Evolutionary conservation across 2,329 filamentous ascomycete genomes (phyloP), one percentile per base, ranked within the genome.

Genomic region (Waltergamsia citrina): DNA sequence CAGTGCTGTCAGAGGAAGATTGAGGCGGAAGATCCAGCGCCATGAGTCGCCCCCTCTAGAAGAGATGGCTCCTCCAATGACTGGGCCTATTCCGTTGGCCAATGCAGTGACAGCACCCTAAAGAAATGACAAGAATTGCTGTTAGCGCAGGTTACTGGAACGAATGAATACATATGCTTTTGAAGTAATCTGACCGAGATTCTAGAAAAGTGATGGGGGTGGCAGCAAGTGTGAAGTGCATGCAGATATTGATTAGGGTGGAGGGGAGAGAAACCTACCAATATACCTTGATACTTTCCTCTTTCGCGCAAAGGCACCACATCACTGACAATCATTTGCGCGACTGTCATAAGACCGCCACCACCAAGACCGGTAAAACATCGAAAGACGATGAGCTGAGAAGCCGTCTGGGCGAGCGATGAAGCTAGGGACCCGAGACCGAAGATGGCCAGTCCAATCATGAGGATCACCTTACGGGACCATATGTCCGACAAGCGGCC

Each of bases 261-360:
- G 16, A 9, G 20, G 19, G 20, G 24, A 11, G 26, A n/a, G 33
- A 3, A 3, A 36, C 50, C 37, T 38, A 61, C 70, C 40, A 68
- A 36, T 36, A 62, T 56, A 1, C 81, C 82, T 51, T 87, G 83
- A 69, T 81, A 88, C 14, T 80, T 69, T 1, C 82, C 83, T 36
- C 82, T 63, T 38, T 85, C 73, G 5, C 80, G 63, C 16, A 86
- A 59, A 0, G 80, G 71, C 2, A 87, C 71, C 10, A 85, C 66
- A 51, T 88, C 83, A 40, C 74, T 81, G 44, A 87, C 59, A 38
- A 87, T 60, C 24, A 87, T 79, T 35, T 69, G 74, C 7, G 78
- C 75, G 29, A 85, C 74, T 0, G 78, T 78, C 31, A 75, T 78
- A 65, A 85, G 76, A 3, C 81, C 81, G 2, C 78, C 81, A 9